Percentiles rank a stretch among this genome's conserved stretches.
These are phyloP conservation scores for Eremomyces bilateralis DNA, from an alignment of 495 filamentous ascomycete genomes.

Conservation along the genomic window DNA sequence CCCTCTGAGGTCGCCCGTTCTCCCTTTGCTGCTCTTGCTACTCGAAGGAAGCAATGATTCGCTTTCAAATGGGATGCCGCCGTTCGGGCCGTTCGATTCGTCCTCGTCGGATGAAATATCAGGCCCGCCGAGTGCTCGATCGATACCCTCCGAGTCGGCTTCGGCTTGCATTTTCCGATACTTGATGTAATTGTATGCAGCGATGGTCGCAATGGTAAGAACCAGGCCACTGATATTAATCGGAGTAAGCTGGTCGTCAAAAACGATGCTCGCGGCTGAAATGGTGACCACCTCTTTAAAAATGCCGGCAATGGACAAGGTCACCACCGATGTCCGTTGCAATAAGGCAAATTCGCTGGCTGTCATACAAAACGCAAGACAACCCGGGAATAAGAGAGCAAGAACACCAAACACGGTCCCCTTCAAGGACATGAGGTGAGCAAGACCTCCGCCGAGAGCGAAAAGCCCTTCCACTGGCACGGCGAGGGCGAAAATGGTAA, in stretches of 20 bases:
- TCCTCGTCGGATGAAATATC: no score
- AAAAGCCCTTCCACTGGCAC: conserved; percentile 65
- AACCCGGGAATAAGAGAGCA: conserved; percentile 73
- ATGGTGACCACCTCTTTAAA: conserved; percentile 99
- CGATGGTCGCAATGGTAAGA: conserved; percentile 76
- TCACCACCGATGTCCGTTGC: conserved; percentile 88
- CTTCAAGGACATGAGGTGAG: conserved; percentile 36
- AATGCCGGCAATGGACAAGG: conserved; percentile 87
- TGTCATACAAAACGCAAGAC: conserved; percentile 91
- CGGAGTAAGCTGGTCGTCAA: conserved; percentile 70
- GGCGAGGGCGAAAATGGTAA: conserved; percentile 57
- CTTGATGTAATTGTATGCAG: conserved; percentile 85
- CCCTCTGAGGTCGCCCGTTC: no score
- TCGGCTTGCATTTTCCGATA: conserved; percentile 70
- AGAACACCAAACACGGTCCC: conserved; percentile 33
- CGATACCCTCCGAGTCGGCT: conserved; percentile 21
- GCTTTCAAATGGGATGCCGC: no score
- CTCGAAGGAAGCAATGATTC: no score
- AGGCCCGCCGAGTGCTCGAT: no score
- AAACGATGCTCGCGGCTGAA: conserved; percentile 65
- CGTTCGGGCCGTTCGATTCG: no score
- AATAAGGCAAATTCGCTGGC: conserved; percentile 87
- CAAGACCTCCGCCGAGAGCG: conserved; percentile 39
- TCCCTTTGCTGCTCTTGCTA: no score
- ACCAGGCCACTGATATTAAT: conserved; percentile 75